Evolutionary conservation across 768 basidiomycete genomes (phyloP).

Genomic region (Cystobasidium ongulense): DNA sequence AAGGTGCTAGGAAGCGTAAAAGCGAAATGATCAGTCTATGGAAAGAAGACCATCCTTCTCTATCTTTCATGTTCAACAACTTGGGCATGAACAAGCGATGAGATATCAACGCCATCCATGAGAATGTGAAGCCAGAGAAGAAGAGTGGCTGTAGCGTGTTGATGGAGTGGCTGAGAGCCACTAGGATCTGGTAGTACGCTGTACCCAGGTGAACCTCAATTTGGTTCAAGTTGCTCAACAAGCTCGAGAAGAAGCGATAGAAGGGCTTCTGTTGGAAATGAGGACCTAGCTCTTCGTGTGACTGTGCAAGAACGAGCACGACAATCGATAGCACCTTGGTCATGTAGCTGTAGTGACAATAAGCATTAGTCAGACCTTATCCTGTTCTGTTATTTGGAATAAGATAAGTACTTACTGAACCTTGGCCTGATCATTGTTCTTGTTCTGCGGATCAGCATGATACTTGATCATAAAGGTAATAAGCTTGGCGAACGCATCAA

Average conservation of each 20-base stretch:
- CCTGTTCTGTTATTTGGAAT: background rate
- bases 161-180: slow-evolving; percentile 79
- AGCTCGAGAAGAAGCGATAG: slow-evolving; percentile 80
- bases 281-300: slow-evolving; percentile 85
- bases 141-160: slow-evolving; percentile 91
- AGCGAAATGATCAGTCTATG: slow-evolving; percentile 86
- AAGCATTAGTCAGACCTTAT: background rate
- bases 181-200: slow-evolving; percentile 79
- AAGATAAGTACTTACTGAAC: slow-evolving; percentile 85
- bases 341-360: slow-evolving; percentile 14
- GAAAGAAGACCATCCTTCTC: slow-evolving; percentile 95
- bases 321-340: slow-evolving; percentile 78
- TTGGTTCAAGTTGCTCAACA: slow-evolving; percentile 79
- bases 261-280: slow-evolving; percentile 95
- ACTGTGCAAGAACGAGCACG: slow-evolving; percentile 85
- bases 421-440: slow-evolving; percentile 89
- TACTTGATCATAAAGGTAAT: slow-evolving; percentile 99
- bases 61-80: slow-evolving; percentile 71
- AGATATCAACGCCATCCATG: slow-evolving; percentile 93
- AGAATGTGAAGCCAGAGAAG: slow-evolving; percentile 97
- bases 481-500: slow-evolving; percentile 89
- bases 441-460: slow-evolving; percentile 81
- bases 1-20: slow-evolving; percentile 87
- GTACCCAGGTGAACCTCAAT: slow-evolving; percentile 77
- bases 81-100: slow-evolving; percentile 98